Conservation (phyloP, 805 yeast species). For the Wickerhamomyces alni region DNA sequence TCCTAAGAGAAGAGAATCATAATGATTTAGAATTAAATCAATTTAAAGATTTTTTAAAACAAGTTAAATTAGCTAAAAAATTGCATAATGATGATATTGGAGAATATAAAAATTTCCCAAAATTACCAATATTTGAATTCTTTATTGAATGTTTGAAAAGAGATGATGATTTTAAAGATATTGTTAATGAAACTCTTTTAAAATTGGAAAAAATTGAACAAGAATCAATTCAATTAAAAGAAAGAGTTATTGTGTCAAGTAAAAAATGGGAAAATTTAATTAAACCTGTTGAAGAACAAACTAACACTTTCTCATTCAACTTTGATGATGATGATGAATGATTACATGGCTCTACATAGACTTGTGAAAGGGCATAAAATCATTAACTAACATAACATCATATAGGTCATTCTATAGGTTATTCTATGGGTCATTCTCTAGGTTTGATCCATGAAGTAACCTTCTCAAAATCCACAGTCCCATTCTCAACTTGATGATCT, state of each 20-base stretch:
- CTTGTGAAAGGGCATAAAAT: too few relatives aligned
- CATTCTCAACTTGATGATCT: too few relatives aligned
- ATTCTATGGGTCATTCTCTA: too few relatives aligned
- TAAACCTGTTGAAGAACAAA: constrained; percentile 2
- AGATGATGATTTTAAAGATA: constrained; percentile 29
- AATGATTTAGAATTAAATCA: constrained; percentile 9
- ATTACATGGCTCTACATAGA: background rate
- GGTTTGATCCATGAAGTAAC: background rate
- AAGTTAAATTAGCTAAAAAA: constrained; percentile 20
- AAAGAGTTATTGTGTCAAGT: constrained; percentile 31
- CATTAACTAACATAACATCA: too few relatives aligned
- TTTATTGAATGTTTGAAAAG: constrained; percentile 45
- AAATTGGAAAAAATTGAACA: constrained; percentile 30
- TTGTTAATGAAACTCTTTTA: constrained; percentile 30
- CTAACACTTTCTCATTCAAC: constrained; percentile 17
- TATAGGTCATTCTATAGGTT: too few relatives aligned
- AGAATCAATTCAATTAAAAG: constrained; percentile 14
- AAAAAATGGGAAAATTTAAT: constrained; percentile 47
- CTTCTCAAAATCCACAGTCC: background rate
- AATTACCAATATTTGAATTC: constrained; percentile 56
- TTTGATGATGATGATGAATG: constrained; percentile 21
- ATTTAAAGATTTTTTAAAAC: constrained; percentile 25
- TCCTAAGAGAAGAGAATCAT: constrained; percentile 26
- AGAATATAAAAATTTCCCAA: constrained; percentile 33
- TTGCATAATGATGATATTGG: constrained; percentile 59